Evolutionary conservation across 345 rosid species (phyloP), one percentile per base, ranked within the genome.

Genomic region (Arabis alpina): DNA sequence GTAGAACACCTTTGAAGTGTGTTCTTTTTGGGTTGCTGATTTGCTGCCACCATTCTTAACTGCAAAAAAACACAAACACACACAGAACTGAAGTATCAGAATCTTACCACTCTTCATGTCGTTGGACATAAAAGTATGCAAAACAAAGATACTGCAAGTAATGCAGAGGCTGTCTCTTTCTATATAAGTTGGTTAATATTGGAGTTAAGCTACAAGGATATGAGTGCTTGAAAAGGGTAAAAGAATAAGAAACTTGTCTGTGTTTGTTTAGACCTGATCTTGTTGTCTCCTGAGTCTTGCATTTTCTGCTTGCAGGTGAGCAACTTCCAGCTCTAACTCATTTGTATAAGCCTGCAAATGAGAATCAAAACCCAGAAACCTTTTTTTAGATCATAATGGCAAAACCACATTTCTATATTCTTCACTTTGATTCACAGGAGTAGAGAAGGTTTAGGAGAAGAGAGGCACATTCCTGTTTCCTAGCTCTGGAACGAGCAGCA

Each of bases 401-500:
- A 47, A 59, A 32, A 42, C 6, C 11, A 15, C 40, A 51, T 44
- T 51, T 42, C 7, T 11, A 45, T 52, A 45, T 52, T 70, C 8
- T 9, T 62, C 25, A 50, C 19, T 24, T 12, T 14, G 7, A 12
- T 48, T 30, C 13, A 16, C 10, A 52, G n/a, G 57, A 47, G 36
- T 75, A 51, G 13, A 68, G 4, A 28, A 28, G 59, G 60, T 23
- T 25, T n/a, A 73, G 48, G 60, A 61, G 39, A 48, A 52, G 48
- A 70, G 47, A 67, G 64, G 10, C 42, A 58, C 61, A 61, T 82
- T 79, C 96, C 92, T 85, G 89, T 75, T 85, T 89, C 76, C 92
- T 86, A 32, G 92, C 92, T 76, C 98, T 81, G 5, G 98, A 92
- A 40, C 96, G 83, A 47, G 98, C 89, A 0, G 98, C 98, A 8